Conservation (phyloP, 2,329 filamentous ascomycete genomes). For the Fusarium pseudograminearum region DNA sequence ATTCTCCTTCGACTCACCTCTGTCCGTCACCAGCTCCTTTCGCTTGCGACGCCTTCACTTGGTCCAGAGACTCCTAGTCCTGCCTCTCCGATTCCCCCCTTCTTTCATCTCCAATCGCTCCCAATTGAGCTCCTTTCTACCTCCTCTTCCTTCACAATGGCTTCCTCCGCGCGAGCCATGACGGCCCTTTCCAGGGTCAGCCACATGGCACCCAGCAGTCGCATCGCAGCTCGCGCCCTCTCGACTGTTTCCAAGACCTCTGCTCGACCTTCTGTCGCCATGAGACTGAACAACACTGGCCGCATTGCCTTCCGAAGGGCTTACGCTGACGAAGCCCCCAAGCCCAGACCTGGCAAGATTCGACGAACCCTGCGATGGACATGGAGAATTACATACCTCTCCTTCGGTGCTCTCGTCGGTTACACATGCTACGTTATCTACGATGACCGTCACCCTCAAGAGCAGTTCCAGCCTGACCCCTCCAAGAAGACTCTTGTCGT, state of each 20-base stretch:
- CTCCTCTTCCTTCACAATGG: constrained; percentile 54
- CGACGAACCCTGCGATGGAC: constrained; percentile 78
- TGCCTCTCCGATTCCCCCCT: constrained; percentile 27
- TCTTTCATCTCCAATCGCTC: constrained; percentile 31
- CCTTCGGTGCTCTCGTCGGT: constrained; percentile 74
- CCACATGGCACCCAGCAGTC: constrained; percentile 48
- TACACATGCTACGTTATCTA: constrained; percentile 87
- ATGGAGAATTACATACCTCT: constrained; percentile 86
- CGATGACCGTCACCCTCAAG: constrained; percentile 80
- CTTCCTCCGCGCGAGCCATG: constrained; percentile 60
- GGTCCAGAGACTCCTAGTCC: constrained; percentile 38
- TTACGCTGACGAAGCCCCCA: constrained; percentile 65
- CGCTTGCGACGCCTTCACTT: constrained; percentile 37
- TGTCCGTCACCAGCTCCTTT: constrained; percentile 36
- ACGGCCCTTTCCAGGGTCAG: constrained; percentile 51
- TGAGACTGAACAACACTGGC: constrained; percentile 52
- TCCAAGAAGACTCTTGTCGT: constrained; percentile 97
- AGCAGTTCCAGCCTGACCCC: constrained; percentile 84
- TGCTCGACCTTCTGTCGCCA: constrained; percentile 51
- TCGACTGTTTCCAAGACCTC: constrained; percentile 50
- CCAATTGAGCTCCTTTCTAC: constrained; percentile 45
- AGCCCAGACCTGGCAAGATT: constrained; percentile 69
- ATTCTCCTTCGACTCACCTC: constrained; percentile 43
- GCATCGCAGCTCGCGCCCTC: constrained; percentile 51
- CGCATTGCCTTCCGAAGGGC: constrained; percentile 58